Conservation (phyloP, 2,329 filamentous ascomycete genomes). For the Podosphaera xanthii region DNA sequence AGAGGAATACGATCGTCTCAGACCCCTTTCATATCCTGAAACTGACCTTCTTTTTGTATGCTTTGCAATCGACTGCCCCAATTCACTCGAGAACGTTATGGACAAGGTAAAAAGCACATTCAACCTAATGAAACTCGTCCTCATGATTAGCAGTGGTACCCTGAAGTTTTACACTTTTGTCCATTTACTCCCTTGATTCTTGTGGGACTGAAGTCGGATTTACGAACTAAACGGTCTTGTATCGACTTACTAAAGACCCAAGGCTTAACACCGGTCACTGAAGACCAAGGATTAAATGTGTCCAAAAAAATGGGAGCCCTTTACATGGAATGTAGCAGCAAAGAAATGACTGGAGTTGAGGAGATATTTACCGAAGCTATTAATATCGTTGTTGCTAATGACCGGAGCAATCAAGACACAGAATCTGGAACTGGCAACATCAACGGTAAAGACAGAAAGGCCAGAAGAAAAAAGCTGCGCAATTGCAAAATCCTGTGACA, state of each 20-base stretch:
- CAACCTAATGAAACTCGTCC: neutral
- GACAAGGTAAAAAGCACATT: conserved; percentile 52
- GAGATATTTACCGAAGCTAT: conserved; percentile 91
- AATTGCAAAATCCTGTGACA: conserved; percentile 53
- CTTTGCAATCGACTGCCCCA: conserved; percentile 97
- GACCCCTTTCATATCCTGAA: conserved; percentile 90
- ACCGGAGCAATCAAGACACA: conserved; percentile 29
- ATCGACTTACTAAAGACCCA: conserved; percentile 98
- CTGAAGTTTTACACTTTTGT: conserved; percentile 96
- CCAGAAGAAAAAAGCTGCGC: conserved; percentile 56
- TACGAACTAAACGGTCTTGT: conserved; percentile 84
- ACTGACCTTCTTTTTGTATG: conserved; percentile 96
- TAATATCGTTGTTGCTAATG: conserved; percentile 67
- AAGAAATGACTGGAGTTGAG: conserved; percentile 88
- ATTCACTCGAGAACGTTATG: conserved; percentile 93
- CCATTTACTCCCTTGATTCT: conserved; percentile 91
- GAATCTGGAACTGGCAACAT: neutral
- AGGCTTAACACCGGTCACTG: conserved; percentile 81
- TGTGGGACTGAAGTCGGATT: conserved; percentile 88
- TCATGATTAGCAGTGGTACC: conserved; percentile 56
- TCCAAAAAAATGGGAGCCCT: conserved; percentile 82
- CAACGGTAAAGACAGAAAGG: conserved; percentile 2
- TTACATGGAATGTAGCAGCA: conserved; percentile 97
- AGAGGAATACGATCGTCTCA: conserved; percentile 91
- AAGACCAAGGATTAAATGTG: conserved; percentile 69